phyloP scores from a whole-genome alignment of 371 early-diverging fungal species.

The Mucor velutinosus region DNA sequence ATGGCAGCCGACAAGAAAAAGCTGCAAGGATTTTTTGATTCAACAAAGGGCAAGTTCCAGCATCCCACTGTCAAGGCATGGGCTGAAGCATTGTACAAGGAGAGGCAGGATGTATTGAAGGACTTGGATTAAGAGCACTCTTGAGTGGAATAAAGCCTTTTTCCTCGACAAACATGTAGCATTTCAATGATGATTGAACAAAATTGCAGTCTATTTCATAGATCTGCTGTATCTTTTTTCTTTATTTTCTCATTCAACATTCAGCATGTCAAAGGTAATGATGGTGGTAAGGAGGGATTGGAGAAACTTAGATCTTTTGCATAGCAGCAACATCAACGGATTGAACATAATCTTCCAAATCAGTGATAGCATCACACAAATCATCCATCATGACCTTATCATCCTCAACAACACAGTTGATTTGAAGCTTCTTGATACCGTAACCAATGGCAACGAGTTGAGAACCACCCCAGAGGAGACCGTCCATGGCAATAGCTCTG shows the following conservation, averaged over 20 bases:
- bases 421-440: conserved; percentile 89
- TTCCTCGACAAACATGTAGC: background rate
- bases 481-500: conserved; percentile 80
- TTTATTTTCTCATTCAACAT: background rate
- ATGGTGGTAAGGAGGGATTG: background rate
- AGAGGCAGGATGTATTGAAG: conserved; percentile 50
- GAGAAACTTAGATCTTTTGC: conserved; percentile 87
- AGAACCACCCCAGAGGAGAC: conserved; percentile 88
- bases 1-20: conserved; percentile 62
- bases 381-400: conserved; percentile 80
- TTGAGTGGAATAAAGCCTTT: background rate
- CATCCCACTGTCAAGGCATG: conserved; percentile 83
- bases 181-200: background rate
- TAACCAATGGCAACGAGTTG: conserved; percentile 84
- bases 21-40: conserved; percentile 81
- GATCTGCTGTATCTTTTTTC: background rate
- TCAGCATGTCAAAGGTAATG: background rate
- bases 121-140: background rate
- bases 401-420: conserved; percentile 93
- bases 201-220: background rate
- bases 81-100: conserved; percentile 78
- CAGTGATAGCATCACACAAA: conserved; percentile 77
- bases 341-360: conserved; percentile 88
- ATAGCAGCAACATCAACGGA: conserved; percentile 92
- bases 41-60: conserved; percentile 74